Evolutionary conservation across 2,329 filamentous ascomycete species (phyloP).

Genomic region (Apiospora marii): DNA sequence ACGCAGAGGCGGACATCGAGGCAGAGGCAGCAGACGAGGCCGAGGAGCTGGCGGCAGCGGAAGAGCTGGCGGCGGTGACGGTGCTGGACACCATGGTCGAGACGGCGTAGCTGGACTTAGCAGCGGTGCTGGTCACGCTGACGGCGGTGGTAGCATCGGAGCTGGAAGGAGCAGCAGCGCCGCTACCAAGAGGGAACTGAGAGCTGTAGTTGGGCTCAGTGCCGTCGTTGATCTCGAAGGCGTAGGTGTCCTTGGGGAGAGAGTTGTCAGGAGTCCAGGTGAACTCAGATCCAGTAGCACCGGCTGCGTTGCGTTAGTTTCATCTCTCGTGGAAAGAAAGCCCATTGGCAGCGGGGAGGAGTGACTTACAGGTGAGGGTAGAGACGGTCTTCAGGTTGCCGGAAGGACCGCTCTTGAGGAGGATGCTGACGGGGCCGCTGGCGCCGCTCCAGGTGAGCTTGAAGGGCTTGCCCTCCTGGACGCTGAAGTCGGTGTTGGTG

Average conservation of each 20-base stretch:
- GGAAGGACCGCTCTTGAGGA: conserved; percentile 48
- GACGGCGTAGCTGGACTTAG: conserved; percentile 27
- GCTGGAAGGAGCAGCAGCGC: conserved; percentile 26
- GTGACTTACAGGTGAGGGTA: conserved; percentile 47
- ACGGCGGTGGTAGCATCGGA: conserved; percentile 28
- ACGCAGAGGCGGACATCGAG: conserved; percentile 9
- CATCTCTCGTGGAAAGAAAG: background rate
- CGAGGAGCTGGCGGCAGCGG: conserved; percentile 21
- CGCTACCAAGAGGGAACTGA: conserved; percentile 42
- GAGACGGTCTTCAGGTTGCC: conserved; percentile 46
- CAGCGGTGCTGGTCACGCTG: conserved; percentile 31
- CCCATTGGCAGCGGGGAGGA: too few relatives aligned
- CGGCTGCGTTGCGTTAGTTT: conserved; percentile 40
- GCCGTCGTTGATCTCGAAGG: conserved; percentile 53
- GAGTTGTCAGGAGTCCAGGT: conserved; percentile 48
- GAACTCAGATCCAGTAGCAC: conserved; percentile 45
- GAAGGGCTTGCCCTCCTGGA: conserved; percentile 51
- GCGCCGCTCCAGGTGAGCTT: conserved; percentile 52
- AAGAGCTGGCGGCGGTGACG: conserved; percentile 25
- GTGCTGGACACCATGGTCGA: conserved; percentile 28
- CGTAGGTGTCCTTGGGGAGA: conserved; percentile 51
- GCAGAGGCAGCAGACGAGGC: conserved; percentile 12
- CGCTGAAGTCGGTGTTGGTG: conserved; percentile 46
- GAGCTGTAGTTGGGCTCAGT: conserved; percentile 53
- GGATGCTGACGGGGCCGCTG: conserved; percentile 51